A percentile compares a stretch with the other conserved stretches of the same genome.
Conservation (phyloP, 768 basidiomycete species). For the Galerina marginata region DNA sequence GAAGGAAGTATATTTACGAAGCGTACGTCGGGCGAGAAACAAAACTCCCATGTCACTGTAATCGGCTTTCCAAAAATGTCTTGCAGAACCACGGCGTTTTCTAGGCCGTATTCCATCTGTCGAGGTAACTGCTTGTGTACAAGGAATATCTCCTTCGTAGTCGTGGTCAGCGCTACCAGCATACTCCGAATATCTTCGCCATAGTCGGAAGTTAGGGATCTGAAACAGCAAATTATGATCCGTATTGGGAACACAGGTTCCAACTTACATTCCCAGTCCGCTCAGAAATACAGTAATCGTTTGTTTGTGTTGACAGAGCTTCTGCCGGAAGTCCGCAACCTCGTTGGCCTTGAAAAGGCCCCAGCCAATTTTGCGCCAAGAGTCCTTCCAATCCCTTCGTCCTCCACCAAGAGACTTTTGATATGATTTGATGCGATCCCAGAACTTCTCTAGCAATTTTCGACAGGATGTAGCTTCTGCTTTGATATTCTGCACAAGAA, state of each 20-base stretch:
- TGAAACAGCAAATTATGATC: too few species aligned
- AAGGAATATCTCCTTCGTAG: neutral
- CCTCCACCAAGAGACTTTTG: neutral
- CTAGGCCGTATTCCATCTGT: neutral
- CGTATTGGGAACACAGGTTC: neutral
- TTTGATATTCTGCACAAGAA: neutral
- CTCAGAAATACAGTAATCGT: conserved; percentile 7
- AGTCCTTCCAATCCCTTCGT: neutral
- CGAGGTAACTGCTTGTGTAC: conserved; percentile 1
- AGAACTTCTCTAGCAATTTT: neutral
- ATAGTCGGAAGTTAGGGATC: neutral
- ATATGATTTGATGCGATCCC: conserved; percentile 2
- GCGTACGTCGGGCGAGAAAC: conserved; percentile 1
- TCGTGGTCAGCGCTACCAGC: neutral
- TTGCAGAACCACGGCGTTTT: neutral
- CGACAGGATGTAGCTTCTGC: neutral
- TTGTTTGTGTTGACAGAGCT: neutral
- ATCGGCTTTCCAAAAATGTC: neutral
- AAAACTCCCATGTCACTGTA: neutral
- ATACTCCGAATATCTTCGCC: neutral
- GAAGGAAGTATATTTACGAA: neutral
- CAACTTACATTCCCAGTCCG: conserved; percentile 1
- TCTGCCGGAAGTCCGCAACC: neutral
- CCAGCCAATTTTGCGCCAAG: conserved; percentile 9
- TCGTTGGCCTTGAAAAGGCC: neutral